Base-by-base conservation (phyloP, 2,329 filamentous ascomycete species). In the Diatrype stigma region DNA sequence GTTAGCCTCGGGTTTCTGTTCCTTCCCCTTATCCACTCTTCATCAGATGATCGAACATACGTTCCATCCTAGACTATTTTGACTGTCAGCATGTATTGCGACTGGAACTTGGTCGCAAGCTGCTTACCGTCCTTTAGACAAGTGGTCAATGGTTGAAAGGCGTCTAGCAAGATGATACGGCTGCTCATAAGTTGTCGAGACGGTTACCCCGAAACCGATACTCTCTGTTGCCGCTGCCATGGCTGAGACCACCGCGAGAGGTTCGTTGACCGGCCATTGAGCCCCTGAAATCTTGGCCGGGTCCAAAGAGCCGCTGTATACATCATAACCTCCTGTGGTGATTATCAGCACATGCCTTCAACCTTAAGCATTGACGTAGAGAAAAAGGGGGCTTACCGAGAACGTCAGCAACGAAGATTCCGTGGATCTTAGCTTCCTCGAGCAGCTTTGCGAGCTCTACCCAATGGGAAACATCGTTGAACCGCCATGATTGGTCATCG, bases 251-350 rank as follows among this genome's bases (percentile, higher is more conserved):
- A 84, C 76, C 1, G 79, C 76, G 2, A 89, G 62, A 0, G 85
- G 86, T 62, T 89, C 85, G 23, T 87, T 87, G 17, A 87, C 81
- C 0, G 85, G 86, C 80, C 84, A 89, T 65, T 89, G 85, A 0
- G 84, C 81, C 0, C 83, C 85, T 0, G 83, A 82, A 6, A 75
- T 69, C 23, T 85, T 77, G 0, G 83, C 82, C 1, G 84, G 79
- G 1, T 80, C 76, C 2, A 87, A 72, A 0, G 70, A 71, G 0
- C 79, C 78, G 48, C 80, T 81, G 65, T 87, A 89, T 2, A 89
- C 84, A 69, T 89, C 85, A 60, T 89, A 88, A 3, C 83, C 83
- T 16, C 82, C 84, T 67, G 8, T 47, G 16, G 6, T 19, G 46
- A 42, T 21, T 6, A 7, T 19, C 23, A 40, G 19, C 38, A 37